phyloP scores from a whole-genome alignment of 1,139 yeast genomes.

The Nadsonia commutata region DNA sequence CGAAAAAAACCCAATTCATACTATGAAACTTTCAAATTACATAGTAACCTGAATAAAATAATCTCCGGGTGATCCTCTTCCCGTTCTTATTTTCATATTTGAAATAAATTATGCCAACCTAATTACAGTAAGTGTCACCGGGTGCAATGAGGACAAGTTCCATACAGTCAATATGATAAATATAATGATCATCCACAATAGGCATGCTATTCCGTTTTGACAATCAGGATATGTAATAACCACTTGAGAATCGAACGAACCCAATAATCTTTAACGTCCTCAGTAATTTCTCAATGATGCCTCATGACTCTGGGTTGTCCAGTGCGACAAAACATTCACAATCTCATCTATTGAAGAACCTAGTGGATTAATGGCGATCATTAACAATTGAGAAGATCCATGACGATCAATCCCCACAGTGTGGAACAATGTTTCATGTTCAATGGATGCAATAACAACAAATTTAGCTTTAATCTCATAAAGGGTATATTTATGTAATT shows the following conservation, averaged over 20 bases:
- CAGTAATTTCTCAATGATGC: constrained; percentile 49
- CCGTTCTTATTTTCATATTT: too few species aligned
- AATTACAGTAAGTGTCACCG: constrained; percentile 38
- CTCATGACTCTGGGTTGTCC: constrained; percentile 34
- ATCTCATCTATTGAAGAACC: constrained; percentile 73
- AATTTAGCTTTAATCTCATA: constrained; percentile 69
- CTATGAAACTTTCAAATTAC: too few species aligned
- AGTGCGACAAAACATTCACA: constrained; percentile 47
- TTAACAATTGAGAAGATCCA: constrained; percentile 38
- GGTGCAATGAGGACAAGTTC: constrained; percentile 60
- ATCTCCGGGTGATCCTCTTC: too few species aligned
- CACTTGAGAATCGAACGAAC: constrained; percentile 67
- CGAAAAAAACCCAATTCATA: too few species aligned
- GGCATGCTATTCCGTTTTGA: constrained; percentile 86
- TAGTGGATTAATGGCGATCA: constrained; percentile 61
- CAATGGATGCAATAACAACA: constrained; percentile 86
- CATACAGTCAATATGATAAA: constrained; percentile 86
- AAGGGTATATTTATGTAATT: constrained; percentile 46
- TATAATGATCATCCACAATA: constrained; percentile 77
- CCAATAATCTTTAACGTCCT: constrained; percentile 86
- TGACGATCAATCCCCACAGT: constrained; percentile 68
- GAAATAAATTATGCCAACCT: too few species aligned
- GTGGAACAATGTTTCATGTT: constrained; percentile 72
- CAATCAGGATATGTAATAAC: constrained; percentile 66
- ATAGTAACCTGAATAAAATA: too few species aligned